Percentiles rank a stretch among this genome's conserved stretches.
phyloP scores from a whole-genome alignment of 192 early-diverging fungal species.

The Mortierella claussenii region DNA sequence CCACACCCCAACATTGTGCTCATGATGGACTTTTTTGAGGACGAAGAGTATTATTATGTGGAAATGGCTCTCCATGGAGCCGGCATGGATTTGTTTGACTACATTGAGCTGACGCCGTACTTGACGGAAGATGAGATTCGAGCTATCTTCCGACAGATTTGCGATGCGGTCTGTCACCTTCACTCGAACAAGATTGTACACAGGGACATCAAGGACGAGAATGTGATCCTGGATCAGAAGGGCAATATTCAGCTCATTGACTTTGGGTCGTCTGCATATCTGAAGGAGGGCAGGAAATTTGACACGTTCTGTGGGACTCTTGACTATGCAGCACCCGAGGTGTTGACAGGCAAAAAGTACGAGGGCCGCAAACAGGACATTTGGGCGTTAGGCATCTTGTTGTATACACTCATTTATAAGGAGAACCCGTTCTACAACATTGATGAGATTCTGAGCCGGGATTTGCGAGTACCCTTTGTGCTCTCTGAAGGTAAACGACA shows the following conservation, averaged over 20 bases:
- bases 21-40: conserved; percentile 80
- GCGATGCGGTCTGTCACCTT: conserved; percentile 66
- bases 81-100: conserved; percentile 76
- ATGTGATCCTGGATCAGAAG: conserved; percentile 76
- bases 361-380: conserved; percentile 84
- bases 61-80: conserved; percentile 69
- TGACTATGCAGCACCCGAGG: conserved; percentile 82
- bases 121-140: conserved; percentile 67
- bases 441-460: conserved; percentile 68
- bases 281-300: conserved; percentile 65
- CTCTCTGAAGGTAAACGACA: conserved; percentile 63
- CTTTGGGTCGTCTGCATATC: conserved; percentile 79
- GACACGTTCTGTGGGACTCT: conserved; percentile 81
- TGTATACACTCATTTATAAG: conserved; percentile 78
- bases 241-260: conserved; percentile 80
- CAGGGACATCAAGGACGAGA: conserved; percentile 92
- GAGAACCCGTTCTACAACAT: conserved; percentile 81
- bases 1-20: conserved; percentile 65
- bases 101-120: conserved; percentile 68
- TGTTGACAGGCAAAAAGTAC: conserved; percentile 71
- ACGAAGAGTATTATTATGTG: conserved; percentile 76
- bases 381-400: conserved; percentile 82
- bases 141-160: conserved; percentile 68
- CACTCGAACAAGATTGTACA: conserved; percentile 78
- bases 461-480: conserved; percentile 66